phyloP scores from a whole-genome alignment of 306 rosid genomes.

The Ziziphus jujuba region DNA sequence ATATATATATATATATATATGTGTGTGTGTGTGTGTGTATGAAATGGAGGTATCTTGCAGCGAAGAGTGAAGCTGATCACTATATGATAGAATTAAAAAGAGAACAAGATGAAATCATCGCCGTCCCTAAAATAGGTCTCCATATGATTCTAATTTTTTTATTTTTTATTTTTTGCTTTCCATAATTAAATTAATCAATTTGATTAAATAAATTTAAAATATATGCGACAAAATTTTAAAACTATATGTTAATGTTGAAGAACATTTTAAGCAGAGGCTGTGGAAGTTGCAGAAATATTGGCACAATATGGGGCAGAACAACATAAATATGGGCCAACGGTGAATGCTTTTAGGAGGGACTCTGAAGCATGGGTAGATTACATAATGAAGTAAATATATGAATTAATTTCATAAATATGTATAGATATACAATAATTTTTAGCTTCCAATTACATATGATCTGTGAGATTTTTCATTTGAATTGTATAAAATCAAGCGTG shows the following conservation, averaged over 20 bases:
- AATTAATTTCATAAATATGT: not conserved
- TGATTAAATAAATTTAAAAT: not conserved
- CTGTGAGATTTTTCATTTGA: too few relatives aligned
- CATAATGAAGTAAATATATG: constrained; percentile 82
- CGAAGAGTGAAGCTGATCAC: constrained; percentile 55
- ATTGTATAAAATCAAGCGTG: too few relatives aligned
- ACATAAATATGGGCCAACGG: constrained; percentile 69
- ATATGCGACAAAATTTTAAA: too few relatives aligned
- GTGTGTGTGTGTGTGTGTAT: too few relatives aligned
- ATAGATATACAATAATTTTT: too few relatives aligned
- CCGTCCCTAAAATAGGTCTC: constrained; percentile 62
- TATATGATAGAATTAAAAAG: constrained; percentile 42
- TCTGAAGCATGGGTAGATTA: constrained; percentile 96
- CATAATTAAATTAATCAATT: too few relatives aligned
- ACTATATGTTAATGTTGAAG: too few relatives aligned
- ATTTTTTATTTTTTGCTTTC: too few relatives aligned
- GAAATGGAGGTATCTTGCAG: constrained; percentile 55
- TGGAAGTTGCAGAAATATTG: constrained; percentile 50
- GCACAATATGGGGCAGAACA: constrained; percentile 44
- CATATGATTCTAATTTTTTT: too few relatives aligned
- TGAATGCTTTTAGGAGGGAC: constrained; percentile 72
- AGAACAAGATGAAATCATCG: constrained; percentile 46
- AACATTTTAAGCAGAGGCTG: constrained; percentile 41
- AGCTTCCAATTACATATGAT: too few relatives aligned
- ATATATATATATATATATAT: too few relatives aligned